phyloP scores from a whole-genome alignment of 2,329 filamentous ascomycete genomes.

The Penicillium decumbens region DNA sequence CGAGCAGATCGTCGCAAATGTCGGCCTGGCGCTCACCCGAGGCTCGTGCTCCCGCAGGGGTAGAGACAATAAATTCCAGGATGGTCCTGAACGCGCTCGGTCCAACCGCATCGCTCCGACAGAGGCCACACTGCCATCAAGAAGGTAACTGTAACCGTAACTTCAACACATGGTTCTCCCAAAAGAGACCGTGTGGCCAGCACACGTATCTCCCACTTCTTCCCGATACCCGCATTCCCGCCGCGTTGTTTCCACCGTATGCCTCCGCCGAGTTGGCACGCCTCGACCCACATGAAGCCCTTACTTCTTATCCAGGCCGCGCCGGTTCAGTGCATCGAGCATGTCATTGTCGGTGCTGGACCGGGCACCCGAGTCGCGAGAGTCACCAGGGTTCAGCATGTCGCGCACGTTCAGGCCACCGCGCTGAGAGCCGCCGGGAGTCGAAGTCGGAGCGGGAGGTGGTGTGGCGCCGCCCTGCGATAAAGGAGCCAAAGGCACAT shows the following conservation, averaged over 20 bases:
- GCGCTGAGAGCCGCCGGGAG: constrained; percentile 31
- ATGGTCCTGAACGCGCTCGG: background rate
- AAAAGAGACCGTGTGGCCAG: constrained; percentile 21
- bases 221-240: constrained; percentile 9
- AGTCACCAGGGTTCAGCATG: constrained; percentile 41
- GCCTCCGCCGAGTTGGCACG: background rate
- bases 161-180: constrained; percentile 17
- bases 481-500: constrained; percentile 34
- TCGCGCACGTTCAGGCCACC: constrained; percentile 47
- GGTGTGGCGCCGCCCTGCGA: constrained; percentile 23
- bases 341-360: constrained; percentile 49
- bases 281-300: background rate
- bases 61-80: constrained; percentile 2
- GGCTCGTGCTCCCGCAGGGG: background rate
- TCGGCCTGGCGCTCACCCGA: background rate
- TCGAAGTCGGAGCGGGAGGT: constrained; percentile 41
- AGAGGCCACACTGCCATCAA: constrained; percentile 8
- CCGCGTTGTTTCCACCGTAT: constrained; percentile 5
- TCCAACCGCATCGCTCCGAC: constrained; percentile 12
- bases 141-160: constrained; percentile 10
- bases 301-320: constrained; percentile 32
- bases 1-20: background rate
- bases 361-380: constrained; percentile 35
- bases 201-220: constrained; percentile 19
- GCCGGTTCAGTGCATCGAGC: constrained; percentile 46